Conservation (phyloP, 192 early-diverging fungal species). For the Mortierella claussenii region DNA sequence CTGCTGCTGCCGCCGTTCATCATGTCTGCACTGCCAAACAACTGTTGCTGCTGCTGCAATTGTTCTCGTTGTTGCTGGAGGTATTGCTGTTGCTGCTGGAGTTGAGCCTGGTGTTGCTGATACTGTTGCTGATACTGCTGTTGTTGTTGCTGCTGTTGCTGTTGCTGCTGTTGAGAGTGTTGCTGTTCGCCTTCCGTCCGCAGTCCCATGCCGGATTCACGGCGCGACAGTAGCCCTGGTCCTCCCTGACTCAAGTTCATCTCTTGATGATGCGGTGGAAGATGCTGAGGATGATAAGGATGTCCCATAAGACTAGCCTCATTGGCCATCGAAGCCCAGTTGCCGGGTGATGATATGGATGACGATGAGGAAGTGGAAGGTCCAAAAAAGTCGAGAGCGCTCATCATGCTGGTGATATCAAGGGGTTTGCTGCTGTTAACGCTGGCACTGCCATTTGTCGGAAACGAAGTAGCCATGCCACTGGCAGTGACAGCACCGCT, state of each 20-base stretch:
- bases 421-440: slow-evolving; percentile 22
- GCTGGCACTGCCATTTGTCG: neutral
- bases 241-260: slow-evolving; percentile 15
- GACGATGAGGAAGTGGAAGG: slow-evolving; percentile 1
- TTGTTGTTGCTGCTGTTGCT: slow-evolving; percentile 18
- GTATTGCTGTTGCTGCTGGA: slow-evolving; percentile 21
- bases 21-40: neutral
- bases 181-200: slow-evolving; percentile 7
- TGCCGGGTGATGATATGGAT: slow-evolving; percentile 11
- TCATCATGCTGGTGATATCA: slow-evolving; percentile 48
- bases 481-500: neutral
- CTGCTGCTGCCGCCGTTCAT: neutral
- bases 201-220: slow-evolving; percentile 8
- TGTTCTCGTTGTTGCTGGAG: slow-evolving; percentile 10
- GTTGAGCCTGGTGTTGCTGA: slow-evolving; percentile 25
- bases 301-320: neutral
- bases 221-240: neutral
- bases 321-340: slow-evolving; percentile 20
- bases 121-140: slow-evolving; percentile 21
- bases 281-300: neutral
- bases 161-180: slow-evolving; percentile 11
- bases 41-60: slow-evolving; percentile 16
- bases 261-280: slow-evolving; percentile 2
- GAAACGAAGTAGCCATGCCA: neutral
- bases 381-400: slow-evolving; percentile 40